Evolutionary conservation across 2,329 filamentous ascomycete species (phyloP), one percentile per base, ranked within the genome.

Genomic region (Cercospora sesami): DNA sequence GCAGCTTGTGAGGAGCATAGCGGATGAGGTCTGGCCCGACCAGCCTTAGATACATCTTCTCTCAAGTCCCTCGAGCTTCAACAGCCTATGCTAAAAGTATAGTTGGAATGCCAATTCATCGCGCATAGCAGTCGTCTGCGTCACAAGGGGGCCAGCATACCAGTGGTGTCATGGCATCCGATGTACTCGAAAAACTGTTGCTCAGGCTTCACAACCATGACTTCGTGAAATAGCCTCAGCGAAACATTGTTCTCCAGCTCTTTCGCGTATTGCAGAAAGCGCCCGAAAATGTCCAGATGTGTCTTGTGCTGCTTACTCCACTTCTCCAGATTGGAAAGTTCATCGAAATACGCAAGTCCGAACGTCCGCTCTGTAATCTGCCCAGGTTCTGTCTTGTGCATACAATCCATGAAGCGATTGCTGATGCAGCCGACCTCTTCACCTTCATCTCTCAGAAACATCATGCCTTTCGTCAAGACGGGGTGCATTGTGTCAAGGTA

Each of bases 11-110:
- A 86, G 90, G 71, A 83, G 87, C 73, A 87, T 94, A 74, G 90
- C 91, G 2, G 86, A 93, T 75, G 87, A 90, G 74, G 86, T 93
- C 67, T 94, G 91, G 91, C 83, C 84, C 4, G 82, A 83, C 21
- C 80, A 87, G 80, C 76, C 81, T 71, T 86, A 57, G 5, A 30
- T 10, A 8, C 4, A 39, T 59, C n/a, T 33, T 16, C 8, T n/a
- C 3, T 28, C 28, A 16, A 36, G 14, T 12, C 5, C 18, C 2
- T 21, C 28, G 42, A 30, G 68, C 63, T 66, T 69, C 63, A 66
- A 68, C 65, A 69, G 62, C 63, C 21, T 36, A 33, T 23, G 30
- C n/a, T 26, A 28, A 39, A 12, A 23, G 18, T 23, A 42, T 23
- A 23, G 21, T 12, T 23, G 45, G 18, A 23, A 48, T 3, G 18